Evolutionary conservation across 331 rosid species (phyloP).

Genomic region (Erythrophleum ivorense): DNA sequence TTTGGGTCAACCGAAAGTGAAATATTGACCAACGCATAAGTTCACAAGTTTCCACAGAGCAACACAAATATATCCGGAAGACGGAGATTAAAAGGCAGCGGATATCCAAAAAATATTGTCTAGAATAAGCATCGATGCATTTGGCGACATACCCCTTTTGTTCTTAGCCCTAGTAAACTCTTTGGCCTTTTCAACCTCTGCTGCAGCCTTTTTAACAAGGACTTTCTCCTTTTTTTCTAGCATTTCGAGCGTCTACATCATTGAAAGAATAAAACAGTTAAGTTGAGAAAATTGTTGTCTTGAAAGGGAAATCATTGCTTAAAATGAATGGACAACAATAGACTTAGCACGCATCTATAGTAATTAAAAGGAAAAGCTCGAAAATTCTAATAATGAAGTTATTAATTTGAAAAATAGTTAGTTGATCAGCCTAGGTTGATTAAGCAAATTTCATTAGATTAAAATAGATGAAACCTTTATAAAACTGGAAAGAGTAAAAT

Average conservation of each 20-base stretch:
- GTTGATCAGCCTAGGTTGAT: not conserved
- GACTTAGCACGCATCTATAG: not conserved
- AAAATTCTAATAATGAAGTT: not conserved
- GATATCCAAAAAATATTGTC: not conserved
- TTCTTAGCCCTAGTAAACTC: constrained; percentile 86
- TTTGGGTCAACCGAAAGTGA: not conserved
- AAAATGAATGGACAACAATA: not conserved
- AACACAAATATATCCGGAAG: constrained; percentile 18
- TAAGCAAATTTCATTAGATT: constrained; percentile 7
- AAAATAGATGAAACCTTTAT: not conserved
- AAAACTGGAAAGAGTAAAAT: not conserved
- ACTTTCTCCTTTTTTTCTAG: constrained; percentile 96
- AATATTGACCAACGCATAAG: constrained; percentile 28
- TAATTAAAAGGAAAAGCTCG: not conserved
- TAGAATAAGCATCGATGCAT: constrained; percentile 24
- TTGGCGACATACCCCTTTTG: constrained; percentile 72
- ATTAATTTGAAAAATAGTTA: not conserved
- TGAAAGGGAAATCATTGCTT: constrained; percentile 6
- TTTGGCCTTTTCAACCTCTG: constrained; percentile 92
- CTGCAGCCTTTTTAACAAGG: constrained; percentile 73
- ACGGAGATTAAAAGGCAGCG: not conserved
- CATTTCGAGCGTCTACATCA: constrained; percentile 91
- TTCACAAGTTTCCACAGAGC: constrained; percentile 19
- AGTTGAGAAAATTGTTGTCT: not conserved
- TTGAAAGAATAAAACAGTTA: constrained; percentile 28